Conservation (phyloP, 1,284 basidiomycete species). For the Fistulinella staudtii region DNA sequence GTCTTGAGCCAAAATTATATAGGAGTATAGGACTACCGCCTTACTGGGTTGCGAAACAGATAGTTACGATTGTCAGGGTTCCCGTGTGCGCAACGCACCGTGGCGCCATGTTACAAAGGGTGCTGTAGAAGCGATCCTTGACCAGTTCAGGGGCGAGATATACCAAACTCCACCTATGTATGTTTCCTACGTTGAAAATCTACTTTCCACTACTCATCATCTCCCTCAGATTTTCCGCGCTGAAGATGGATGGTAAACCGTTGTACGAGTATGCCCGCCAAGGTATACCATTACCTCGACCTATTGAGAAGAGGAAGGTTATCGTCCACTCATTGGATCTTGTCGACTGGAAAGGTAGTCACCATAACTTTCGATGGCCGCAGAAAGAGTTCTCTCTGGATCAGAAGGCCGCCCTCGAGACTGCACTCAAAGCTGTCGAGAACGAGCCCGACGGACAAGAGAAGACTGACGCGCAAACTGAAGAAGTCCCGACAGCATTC, state of each 20-base stretch:
- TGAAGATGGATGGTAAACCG: constrained; percentile 97
- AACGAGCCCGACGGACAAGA: constrained; percentile 31
- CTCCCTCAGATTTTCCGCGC: constrained; percentile 81
- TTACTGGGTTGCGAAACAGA: constrained; percentile 94
- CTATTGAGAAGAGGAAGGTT: constrained; percentile 86
- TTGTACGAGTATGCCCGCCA: constrained; percentile 95
- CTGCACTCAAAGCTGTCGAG: constrained; percentile 51
- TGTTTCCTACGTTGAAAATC: constrained; percentile 29
- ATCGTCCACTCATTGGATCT: constrained; percentile 80
- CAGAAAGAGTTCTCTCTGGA: constrained; percentile 63
- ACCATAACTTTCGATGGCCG: constrained; percentile 72
- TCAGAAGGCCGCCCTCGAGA: constrained; percentile 68
- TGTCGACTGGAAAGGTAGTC: constrained; percentile 61
- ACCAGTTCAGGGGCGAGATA: constrained; percentile 85
- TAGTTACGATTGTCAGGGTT: constrained; percentile 89
- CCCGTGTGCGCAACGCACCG: constrained; percentile 68
- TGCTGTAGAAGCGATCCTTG: constrained; percentile 66
- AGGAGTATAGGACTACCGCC: constrained; percentile 92
- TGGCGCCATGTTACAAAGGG: constrained; percentile 85
- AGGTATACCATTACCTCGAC: constrained; percentile 85
- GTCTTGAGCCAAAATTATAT: constrained; percentile 18
- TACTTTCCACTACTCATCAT: constrained; percentile 9
- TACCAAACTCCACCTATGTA: constrained; percentile 90
- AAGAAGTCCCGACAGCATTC: constrained; percentile 70
- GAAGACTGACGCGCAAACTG: constrained; percentile 33